These are phyloP conservation scores for Stagonosporopsis cucurbitacearum DNA, from an alignment of 2,329 filamentous ascomycete genomes.

Conservation along the genomic window DNA sequence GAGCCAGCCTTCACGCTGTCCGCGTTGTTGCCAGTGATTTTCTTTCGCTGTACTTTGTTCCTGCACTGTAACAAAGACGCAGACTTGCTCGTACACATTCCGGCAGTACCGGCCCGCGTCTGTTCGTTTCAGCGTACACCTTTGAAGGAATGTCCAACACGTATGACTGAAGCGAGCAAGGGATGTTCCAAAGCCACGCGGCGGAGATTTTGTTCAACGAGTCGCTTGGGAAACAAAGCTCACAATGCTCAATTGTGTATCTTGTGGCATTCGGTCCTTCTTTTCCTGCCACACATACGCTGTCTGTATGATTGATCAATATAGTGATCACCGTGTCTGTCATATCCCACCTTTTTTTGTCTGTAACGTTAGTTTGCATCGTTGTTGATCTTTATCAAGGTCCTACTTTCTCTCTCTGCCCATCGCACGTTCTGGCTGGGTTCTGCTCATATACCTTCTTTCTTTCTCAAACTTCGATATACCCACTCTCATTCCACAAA, in stretches of 20 bases:
- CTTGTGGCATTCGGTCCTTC: constrained; percentile 8
- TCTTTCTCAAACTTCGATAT: constrained; percentile 17
- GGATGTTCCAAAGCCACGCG: constrained; percentile 34
- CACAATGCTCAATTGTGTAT: constrained; percentile 17
- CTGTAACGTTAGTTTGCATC: constrained; percentile 10
- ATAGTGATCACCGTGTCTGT: constrained; percentile 8
- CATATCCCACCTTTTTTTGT: constrained; percentile 8
- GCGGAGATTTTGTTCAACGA: constrained; percentile 22
- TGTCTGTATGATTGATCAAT: constrained; percentile 10
- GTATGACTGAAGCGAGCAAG: constrained; percentile 39
- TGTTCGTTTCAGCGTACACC: constrained; percentile 11
- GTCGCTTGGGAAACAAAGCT: constrained; percentile 32
- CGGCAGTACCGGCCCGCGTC: constrained; percentile 17
- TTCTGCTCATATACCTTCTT: constrained; percentile 22
- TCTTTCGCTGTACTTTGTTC: not conserved
- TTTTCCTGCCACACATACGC: constrained; percentile 3
- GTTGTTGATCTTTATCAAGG: not conserved
- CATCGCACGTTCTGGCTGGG: constrained; percentile 8
- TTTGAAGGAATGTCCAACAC: constrained; percentile 37
- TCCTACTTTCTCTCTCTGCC: constrained; percentile 6
- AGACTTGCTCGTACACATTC: constrained; percentile 26
- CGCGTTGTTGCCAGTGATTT: not conserved
- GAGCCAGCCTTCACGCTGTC: not conserved
- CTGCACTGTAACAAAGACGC: not conserved
- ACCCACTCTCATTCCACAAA: constrained; percentile 9